Evolutionary conservation across 257 asterid genomes (phyloP).

Genomic region (Solanum piurae): DNA sequence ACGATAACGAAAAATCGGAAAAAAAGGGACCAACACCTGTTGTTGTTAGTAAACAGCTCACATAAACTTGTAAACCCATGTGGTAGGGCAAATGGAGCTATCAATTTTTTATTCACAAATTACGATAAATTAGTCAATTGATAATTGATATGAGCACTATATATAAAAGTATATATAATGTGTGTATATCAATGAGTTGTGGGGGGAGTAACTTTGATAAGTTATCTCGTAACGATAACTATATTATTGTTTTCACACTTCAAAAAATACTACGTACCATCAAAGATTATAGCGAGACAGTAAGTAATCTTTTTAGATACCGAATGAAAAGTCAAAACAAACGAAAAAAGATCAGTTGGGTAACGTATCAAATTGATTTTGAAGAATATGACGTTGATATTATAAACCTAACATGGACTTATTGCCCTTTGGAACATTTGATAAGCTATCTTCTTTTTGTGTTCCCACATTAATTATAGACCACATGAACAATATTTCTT

Average conservation of each 20-base stretch:
- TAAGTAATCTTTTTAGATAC: neutral
- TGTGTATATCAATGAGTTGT: neutral
- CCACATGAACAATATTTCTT: neutral
- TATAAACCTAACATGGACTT: neutral
- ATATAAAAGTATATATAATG: neutral
- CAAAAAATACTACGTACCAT: neutral
- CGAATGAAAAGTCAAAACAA: neutral
- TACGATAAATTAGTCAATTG: neutral
- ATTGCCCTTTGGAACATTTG: neutral
- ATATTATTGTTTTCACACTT: neutral
- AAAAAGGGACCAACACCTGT: neutral
- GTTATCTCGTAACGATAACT: neutral
- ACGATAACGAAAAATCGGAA: fast-evolving
- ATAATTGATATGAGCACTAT: neutral
- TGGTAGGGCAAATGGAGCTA: neutral
- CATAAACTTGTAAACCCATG: neutral
- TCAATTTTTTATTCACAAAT: neutral
- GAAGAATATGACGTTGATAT: neutral
- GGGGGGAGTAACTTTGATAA: neutral
- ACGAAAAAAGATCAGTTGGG: neutral
- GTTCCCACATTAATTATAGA: neutral
- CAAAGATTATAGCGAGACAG: fast-evolving
- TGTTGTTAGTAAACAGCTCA: neutral
- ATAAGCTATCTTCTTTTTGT: neutral
- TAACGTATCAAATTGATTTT: neutral